Base-by-base conservation (phyloP, 2,329 filamentous ascomycete species). In the Colletotrichum agaves region DNA sequence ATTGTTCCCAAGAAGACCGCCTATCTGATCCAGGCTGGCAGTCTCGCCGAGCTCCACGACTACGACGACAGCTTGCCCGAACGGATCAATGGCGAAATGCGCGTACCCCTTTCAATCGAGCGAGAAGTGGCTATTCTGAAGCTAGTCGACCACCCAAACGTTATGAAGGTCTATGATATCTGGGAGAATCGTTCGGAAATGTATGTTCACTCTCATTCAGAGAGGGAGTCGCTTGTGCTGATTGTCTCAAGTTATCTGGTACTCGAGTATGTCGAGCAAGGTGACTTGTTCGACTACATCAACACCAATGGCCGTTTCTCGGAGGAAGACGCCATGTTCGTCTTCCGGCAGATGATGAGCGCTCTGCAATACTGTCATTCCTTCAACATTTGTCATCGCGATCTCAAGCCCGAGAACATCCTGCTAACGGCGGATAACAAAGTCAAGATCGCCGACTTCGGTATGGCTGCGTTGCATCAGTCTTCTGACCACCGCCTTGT, bases 71-170 rank as follows among this genome's bases (percentile, higher is more conserved):
- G 79, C 60, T 81, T 83, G 61, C 87, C 84, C 27, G 84, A 84
- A 41, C 83, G 81, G 67, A 81, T 85, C 39, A 83, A 87, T 57
- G 89, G 90, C 44, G 85, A 91, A 66, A 87, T 90, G 72, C 86
- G 88, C 61, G 94, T 97, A 76, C 95, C 95, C 1, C 89, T 95
- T 74, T 92, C 94, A 1, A 92, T 99, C 69, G 95, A 98, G 80
- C 88, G 96, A 61, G 96, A 99, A 77, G 94, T 99, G 44, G 94
- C 95, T 35, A 97, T 99, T 73, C 93, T 99, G 87, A 98, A 98
- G 81, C 86, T 98, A 65, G 93, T 98, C 69, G 91, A 97, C 74
- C 96, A 99, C 79, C 93, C 91, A 5, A 96, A 98, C 77, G 95
- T 98, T 74, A 94, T 98, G 78, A 93, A 92, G 72, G 82, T 99